A percentile compares a stretch with the other conserved stretches of the same genome.
Conservation (phyloP, 768 basidiomycete species). For the Podaxis sp. region DNA sequence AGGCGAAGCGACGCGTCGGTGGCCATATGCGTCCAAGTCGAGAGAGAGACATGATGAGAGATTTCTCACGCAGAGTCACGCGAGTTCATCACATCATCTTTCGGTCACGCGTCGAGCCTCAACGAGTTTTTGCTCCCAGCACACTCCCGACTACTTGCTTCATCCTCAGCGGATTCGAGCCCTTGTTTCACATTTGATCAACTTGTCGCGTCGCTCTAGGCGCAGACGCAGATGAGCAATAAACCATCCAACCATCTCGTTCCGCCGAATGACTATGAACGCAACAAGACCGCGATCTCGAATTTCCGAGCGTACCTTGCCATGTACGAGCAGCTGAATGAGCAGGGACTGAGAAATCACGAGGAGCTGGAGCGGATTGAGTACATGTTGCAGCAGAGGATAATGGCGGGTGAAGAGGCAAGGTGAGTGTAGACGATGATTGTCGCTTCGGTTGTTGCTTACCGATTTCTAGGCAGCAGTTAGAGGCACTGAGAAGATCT, state of each 20-base stretch:
- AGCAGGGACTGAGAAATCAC: slow-evolving; percentile 31
- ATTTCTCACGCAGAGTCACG: slow-evolving; percentile 2
- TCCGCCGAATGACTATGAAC: slow-evolving; percentile 12
- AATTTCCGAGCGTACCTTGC: slow-evolving; percentile 23
- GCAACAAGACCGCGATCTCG: slow-evolving; percentile 8
- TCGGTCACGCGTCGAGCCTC: neutral
- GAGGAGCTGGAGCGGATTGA: slow-evolving; percentile 15
- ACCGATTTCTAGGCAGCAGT: neutral
- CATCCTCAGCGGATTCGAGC: neutral
- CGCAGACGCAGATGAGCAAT: neutral
- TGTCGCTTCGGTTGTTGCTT: neutral
- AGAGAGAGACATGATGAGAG: slow-evolving; percentile 19
- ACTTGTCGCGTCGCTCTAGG: slow-evolving; percentile 2
- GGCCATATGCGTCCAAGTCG: slow-evolving; percentile 13
- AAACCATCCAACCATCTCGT: neutral
- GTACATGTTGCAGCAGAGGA: slow-evolving; percentile 17
- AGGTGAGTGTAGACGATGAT: slow-evolving; percentile 29
- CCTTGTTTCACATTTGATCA: neutral
- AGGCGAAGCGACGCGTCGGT: slow-evolving; percentile 39
- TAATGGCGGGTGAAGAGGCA: slow-evolving; percentile 42
- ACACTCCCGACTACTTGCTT: neutral
- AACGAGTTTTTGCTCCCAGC: neutral
- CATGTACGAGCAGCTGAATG: slow-evolving; percentile 33
- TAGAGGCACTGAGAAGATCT: neutral
- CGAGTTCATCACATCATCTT: no score